These are phyloP conservation scores for Rosa lucieae DNA, from an alignment of 306 rosid species.

Conservation along the genomic window DNA sequence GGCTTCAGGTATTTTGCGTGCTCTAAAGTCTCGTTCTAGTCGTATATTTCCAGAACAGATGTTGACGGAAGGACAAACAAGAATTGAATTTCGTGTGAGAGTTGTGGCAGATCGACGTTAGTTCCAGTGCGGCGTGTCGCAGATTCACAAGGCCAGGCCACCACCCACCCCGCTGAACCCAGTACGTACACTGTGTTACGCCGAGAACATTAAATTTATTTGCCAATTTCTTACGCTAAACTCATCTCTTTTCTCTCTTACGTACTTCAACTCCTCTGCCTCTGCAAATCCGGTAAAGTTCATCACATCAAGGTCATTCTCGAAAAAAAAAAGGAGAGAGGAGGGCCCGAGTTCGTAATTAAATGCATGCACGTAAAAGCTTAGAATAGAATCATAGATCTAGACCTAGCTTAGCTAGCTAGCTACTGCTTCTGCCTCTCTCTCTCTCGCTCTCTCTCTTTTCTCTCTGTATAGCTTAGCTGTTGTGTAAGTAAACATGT, in stretches of 20 bases:
- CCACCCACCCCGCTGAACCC: not conserved
- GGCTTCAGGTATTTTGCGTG: not conserved
- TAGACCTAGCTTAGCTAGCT: not conserved
- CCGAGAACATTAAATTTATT: not conserved
- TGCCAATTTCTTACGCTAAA: not conserved
- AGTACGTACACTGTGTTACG: constrained; percentile 19
- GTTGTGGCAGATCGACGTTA: not conserved
- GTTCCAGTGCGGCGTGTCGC: constrained; percentile 13
- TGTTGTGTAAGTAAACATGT: constrained; percentile 1
- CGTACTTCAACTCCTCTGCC: not conserved
- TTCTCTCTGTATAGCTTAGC: not conserved
- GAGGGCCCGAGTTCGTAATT: not conserved
- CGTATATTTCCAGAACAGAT: not conserved
- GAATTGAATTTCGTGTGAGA: not conserved
- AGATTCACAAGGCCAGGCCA: not conserved
- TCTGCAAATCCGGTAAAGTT: not conserved
- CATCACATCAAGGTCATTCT: not conserved
- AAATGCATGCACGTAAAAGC: not conserved
- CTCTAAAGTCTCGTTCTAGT: not conserved
- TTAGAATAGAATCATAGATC: not conserved
- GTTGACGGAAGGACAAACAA: not conserved
- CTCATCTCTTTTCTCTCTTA: not conserved
- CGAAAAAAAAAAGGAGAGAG: not conserved
- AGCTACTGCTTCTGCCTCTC: not conserved
- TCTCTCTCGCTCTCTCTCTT: not conserved